phyloP scores from a whole-genome alignment of 768 basidiomycete species.

The Boletus coccyginus region DNA sequence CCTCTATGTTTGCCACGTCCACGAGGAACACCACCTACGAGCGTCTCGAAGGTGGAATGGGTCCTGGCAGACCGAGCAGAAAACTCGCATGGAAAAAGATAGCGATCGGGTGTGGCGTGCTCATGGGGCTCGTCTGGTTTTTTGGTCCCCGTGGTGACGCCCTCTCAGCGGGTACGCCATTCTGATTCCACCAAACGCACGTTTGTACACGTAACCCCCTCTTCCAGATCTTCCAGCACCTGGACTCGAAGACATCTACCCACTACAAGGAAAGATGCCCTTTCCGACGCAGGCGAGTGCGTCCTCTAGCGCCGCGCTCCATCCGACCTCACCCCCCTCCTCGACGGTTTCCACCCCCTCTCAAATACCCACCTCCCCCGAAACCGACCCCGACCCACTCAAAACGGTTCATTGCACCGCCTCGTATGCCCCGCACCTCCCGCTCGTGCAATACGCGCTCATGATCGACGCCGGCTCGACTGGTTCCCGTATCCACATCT shows the following conservation, averaged over 20 bases:
- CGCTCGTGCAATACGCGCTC: conserved; percentile 86
- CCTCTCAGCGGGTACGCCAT: conserved; percentile 18
- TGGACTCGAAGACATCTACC: conserved; percentile 24
- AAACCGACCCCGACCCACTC: conserved; percentile 70
- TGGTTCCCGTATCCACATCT: conserved; percentile 95
- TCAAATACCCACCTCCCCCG: conserved; percentile 51
- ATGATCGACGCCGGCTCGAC: conserved; percentile 99
- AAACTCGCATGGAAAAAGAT: conserved; percentile 64
- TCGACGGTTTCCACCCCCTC: conserved; percentile 1
- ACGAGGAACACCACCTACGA: conserved; percentile 52
- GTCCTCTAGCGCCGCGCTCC: background rate
- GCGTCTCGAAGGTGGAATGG: conserved; percentile 60
- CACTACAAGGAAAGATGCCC: conserved; percentile 17
- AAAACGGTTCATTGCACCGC: conserved; percentile 70
- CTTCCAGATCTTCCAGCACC: conserved; percentile 15
- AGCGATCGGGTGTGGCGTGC: conserved; percentile 51
- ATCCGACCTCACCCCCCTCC: background rate
- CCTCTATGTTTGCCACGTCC: conserved; percentile 25
- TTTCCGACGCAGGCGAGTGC: background rate
- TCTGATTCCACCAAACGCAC: background rate
- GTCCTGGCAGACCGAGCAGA: conserved; percentile 39
- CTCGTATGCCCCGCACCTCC: conserved; percentile 46
- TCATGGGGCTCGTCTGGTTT: conserved; percentile 64
- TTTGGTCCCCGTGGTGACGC: conserved; percentile 47
- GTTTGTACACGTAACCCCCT: background rate